A percentile compares a stretch with the other conserved stretches of the same genome.
Conservation (phyloP, 176 grass and related monocot genomes). For the Oryza coarctata region DNA sequence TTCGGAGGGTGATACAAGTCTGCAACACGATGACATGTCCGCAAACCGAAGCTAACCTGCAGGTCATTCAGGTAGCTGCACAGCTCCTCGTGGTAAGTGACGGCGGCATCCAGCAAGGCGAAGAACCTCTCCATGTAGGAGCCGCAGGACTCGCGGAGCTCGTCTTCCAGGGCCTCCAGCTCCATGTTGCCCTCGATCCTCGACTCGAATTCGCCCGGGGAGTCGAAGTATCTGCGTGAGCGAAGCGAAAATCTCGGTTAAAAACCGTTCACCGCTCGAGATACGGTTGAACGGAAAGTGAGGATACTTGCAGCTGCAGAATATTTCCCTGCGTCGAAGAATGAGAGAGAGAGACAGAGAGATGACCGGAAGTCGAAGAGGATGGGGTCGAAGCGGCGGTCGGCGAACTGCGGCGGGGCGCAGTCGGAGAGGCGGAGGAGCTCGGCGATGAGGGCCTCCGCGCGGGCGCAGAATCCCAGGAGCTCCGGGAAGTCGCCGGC, state of each 20-base stretch:
- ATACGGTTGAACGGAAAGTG: background rate
- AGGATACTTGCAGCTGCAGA: background rate
- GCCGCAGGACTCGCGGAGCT: conserved; percentile 61
- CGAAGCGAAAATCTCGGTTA: background rate
- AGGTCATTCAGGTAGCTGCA: conserved; percentile 63
- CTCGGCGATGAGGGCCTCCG: conserved; percentile 64
- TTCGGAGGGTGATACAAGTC: background rate
- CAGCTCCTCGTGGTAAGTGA: conserved; percentile 63
- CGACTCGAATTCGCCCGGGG: conserved; percentile 63
- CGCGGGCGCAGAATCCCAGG: conserved; percentile 63
- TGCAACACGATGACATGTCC: background rate
- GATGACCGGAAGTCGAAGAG: conserved; percentile 77
- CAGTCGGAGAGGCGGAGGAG: conserved; percentile 61
- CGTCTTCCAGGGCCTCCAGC: conserved; percentile 66
- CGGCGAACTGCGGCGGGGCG: conserved; percentile 48
- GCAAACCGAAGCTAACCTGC: conserved; percentile 38
- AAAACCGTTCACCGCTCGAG: background rate
- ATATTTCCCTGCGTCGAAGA: background rate
- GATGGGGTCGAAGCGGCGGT: conserved; percentile 54
- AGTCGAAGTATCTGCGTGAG: conserved; percentile 58
- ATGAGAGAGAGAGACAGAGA: conserved; percentile 3
- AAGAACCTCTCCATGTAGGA: conserved; percentile 67
- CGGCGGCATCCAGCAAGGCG: conserved; percentile 54
- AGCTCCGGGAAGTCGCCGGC: conserved; percentile 53
- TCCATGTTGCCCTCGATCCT: conserved; percentile 52